Conservation (phyloP, 192 early-diverging fungal genomes). For the Allomyces macrogynus region DNA sequence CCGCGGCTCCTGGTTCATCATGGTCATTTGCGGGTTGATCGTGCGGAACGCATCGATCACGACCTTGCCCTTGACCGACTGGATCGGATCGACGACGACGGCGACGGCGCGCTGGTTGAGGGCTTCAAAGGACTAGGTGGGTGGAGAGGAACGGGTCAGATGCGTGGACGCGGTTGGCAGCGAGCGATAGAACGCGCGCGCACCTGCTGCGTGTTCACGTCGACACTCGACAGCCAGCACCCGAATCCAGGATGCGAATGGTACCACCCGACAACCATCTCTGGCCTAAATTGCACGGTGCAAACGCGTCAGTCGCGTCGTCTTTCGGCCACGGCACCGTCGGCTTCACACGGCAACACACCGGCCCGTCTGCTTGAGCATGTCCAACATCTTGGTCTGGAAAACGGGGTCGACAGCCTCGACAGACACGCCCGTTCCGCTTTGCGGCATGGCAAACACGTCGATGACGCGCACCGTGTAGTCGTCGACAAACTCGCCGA, state of each 20-base stretch:
- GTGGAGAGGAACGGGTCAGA: neutral
- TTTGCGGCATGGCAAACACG: constrained; percentile 99
- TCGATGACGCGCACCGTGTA: constrained; percentile 98
- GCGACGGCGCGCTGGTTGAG: constrained; percentile 87
- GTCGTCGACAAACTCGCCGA: constrained; percentile 98
- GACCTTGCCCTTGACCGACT: constrained; percentile 98
- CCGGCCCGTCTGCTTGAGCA: constrained; percentile 98
- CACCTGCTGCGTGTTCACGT: constrained; percentile 97
- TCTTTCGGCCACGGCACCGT: neutral
- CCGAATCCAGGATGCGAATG: constrained; percentile 99
- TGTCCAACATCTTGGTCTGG: constrained; percentile 99
- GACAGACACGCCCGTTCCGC: constrained; percentile 95
- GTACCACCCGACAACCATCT: constrained; percentile 99
- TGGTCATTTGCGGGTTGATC: constrained; percentile 69
- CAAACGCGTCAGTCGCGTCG: neutral
- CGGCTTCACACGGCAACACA: constrained; percentile 10
- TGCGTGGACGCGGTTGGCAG: too few relatives aligned
- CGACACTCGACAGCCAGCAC: constrained; percentile 98
- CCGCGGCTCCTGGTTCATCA: constrained; percentile 79
- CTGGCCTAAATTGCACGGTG: constrained; percentile 42
- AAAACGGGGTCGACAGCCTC: constrained; percentile 99
- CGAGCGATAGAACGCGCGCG: too few relatives aligned
- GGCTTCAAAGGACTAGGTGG: constrained; percentile 48
- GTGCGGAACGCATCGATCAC: constrained; percentile 98
- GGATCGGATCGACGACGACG: constrained; percentile 97